These are phyloP conservation scores for Stipa capillata DNA, from an alignment of 176 grass and related monocot species.

Conservation along the genomic window DNA sequence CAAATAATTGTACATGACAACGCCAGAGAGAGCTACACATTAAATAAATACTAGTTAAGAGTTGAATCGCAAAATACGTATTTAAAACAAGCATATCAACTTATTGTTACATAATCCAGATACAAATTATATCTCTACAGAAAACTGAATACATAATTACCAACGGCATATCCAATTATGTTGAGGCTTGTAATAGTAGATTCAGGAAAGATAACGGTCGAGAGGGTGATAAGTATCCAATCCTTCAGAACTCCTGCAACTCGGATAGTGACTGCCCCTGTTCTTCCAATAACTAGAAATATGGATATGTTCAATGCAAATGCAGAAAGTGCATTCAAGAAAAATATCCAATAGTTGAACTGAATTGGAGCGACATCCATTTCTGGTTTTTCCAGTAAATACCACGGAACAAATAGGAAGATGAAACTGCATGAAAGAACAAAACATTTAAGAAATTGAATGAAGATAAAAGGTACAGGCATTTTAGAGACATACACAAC, in stretches of 20 bases:
- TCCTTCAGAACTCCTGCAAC: slow-evolving; percentile 99
- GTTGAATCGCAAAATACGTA: neutral
- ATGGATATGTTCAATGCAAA: slow-evolving; percentile 99
- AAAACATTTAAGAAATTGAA: slow-evolving; percentile 15
- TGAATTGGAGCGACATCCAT: slow-evolving; percentile 86
- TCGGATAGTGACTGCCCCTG: slow-evolving; percentile 91
- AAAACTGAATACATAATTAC: slow-evolving; percentile 41
- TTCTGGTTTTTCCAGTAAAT: slow-evolving; percentile 83
- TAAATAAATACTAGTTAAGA: slow-evolving; percentile 10
- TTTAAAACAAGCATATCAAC: slow-evolving; percentile 11
- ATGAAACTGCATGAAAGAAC: slow-evolving; percentile 67
- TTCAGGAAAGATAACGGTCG: slow-evolving; percentile 97
- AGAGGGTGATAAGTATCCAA: slow-evolving; percentile 98
- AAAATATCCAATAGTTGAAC: slow-evolving; percentile 96
- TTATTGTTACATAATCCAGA: neutral
- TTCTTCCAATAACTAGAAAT: slow-evolving; percentile 99
- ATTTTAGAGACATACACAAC: neutral
- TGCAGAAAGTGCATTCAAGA: slow-evolving; percentile 86
- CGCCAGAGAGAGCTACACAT: slow-evolving; percentile 77
- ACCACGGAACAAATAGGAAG: slow-evolving; percentile 97
- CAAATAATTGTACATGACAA: slow-evolving; percentile 99
- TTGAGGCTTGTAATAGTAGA: slow-evolving; percentile 93
- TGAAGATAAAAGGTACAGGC: neutral
- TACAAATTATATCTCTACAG: neutral
- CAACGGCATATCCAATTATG: slow-evolving; percentile 97